Evolutionary conservation across 768 basidiomycete genomes (phyloP).

Genomic region (Plicaturopsis crispa): DNA sequence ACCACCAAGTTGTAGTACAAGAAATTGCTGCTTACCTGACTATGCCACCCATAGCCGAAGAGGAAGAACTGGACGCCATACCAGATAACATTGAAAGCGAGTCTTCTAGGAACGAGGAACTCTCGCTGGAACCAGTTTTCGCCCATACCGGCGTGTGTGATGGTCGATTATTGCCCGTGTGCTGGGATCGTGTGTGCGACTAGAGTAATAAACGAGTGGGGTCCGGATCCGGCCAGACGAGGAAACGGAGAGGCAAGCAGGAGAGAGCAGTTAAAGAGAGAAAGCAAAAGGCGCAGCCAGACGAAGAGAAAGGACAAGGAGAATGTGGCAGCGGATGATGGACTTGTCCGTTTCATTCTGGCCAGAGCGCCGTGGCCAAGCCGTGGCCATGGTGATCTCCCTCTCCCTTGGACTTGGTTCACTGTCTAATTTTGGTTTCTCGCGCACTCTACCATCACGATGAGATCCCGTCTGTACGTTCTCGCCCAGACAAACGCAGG

Average conservation of each 20-base stretch:
- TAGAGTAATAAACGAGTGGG: conserved; percentile 19
- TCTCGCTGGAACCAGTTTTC: conserved; percentile 71
- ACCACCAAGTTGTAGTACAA: not conserved
- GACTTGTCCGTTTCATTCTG: too few species aligned
- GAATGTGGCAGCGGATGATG: not conserved
- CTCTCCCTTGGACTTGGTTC: too few species aligned
- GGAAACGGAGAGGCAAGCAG: conserved; percentile 20
- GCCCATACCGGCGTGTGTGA: conserved; percentile 39
- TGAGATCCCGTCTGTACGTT: too few species aligned
- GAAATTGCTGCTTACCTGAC: conserved; percentile 44
- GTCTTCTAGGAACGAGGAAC: conserved; percentile 53
- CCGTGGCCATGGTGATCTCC: too few species aligned
- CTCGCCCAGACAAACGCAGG: too few species aligned
- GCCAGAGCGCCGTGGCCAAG: too few species aligned
- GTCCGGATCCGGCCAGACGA: conserved; percentile 47
- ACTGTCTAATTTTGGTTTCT: too few species aligned
- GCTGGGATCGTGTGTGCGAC: conserved; percentile 12
- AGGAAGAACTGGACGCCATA: conserved; percentile 69
- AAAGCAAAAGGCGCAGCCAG: conserved; percentile 16
- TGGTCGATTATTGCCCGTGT: conserved; percentile 2
- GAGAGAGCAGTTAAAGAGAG: conserved; percentile 12
- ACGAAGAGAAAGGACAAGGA: conserved; percentile 13
- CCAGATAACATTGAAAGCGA: conserved; percentile 71
- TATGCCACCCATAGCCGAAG: conserved; percentile 86
- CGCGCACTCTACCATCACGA: too few species aligned